Conservation (phyloP, 176 grass and related monocot genomes). For the Hordeum marinum region DNA sequence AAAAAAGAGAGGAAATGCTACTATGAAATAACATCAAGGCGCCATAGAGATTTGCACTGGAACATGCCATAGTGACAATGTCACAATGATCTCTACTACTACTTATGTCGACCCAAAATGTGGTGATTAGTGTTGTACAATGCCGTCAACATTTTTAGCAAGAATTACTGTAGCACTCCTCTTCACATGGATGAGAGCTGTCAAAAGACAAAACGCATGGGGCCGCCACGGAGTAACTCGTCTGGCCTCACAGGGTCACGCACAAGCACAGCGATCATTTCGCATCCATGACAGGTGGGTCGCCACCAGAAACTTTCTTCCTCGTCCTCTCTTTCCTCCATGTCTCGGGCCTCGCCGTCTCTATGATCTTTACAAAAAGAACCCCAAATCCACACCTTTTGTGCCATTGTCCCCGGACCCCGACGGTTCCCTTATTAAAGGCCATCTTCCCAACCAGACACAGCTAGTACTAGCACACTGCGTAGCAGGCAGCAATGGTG, state of each 20-base stretch:
- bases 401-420: conserved; percentile 39
- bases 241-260: neutral
- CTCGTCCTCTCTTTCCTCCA: neutral
- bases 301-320: neutral
- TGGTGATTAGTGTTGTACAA: neutral
- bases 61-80: neutral
- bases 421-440: conserved; percentile 40
- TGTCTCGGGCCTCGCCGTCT: conserved; percentile 1
- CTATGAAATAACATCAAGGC: no score
- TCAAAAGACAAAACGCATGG: neutral
- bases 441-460: conserved; percentile 38
- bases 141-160: neutral
- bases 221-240: neutral
- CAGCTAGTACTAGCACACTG: conserved; percentile 41
- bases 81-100: neutral
- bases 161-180: neutral
- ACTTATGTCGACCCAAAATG: neutral
- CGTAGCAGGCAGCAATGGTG: conserved; percentile 58
- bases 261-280: neutral
- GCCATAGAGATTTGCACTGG: no score
- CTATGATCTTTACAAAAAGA: conserved; percentile 52
- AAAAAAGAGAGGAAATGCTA: no score
- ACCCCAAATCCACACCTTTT: conserved; percentile 49
- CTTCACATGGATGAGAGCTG: neutral
- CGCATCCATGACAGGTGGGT: neutral